phyloP scores from a whole-genome alignment of 2,329 filamentous ascomycete species.

The Cladosporium colombiae region DNA sequence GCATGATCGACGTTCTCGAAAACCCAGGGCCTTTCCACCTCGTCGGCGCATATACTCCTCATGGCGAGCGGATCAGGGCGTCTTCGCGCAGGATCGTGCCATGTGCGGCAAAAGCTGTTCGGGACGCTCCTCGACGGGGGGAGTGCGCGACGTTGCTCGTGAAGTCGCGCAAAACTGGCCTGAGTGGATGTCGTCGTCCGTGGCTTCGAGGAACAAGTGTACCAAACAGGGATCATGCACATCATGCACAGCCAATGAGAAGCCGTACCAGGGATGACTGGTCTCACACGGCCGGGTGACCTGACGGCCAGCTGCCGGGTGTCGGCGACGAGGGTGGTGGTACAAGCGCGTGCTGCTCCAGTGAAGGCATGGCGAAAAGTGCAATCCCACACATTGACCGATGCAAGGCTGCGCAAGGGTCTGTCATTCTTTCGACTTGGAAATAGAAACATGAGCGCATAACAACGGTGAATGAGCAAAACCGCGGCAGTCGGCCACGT shows the following conservation, averaged over 20 bases:
- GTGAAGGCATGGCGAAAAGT: not conserved
- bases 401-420: constrained; percentile 1
- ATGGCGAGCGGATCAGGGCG: constrained; percentile 23
- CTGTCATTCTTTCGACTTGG: not conserved
- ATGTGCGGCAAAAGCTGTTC: constrained; percentile 18
- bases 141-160: constrained; percentile 19
- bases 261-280: constrained; percentile 14
- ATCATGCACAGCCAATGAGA: constrained; percentile 9
- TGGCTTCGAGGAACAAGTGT: constrained; percentile 18
- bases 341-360: constrained; percentile 20
- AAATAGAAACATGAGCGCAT: constrained; percentile 20
- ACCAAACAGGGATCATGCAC: constrained; percentile 16
- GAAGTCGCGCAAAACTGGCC: constrained; percentile 16
- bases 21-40: constrained; percentile 23
- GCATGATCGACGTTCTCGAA: constrained; percentile 21
- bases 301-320: constrained; percentile 1
- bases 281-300: constrained; percentile 8
- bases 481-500: not conserved
- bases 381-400: not conserved
- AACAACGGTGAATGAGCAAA: constrained; percentile 9
- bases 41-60: constrained; percentile 29
- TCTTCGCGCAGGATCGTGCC: constrained; percentile 20
- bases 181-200: constrained; percentile 22
- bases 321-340: constrained; percentile 17
- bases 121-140: constrained; percentile 23